A percentile compares a stretch with the other conserved stretches of the same genome.
Conservation (phyloP, 2,329 filamentous ascomycete genomes). For the Fusarium goolgardi region DNA sequence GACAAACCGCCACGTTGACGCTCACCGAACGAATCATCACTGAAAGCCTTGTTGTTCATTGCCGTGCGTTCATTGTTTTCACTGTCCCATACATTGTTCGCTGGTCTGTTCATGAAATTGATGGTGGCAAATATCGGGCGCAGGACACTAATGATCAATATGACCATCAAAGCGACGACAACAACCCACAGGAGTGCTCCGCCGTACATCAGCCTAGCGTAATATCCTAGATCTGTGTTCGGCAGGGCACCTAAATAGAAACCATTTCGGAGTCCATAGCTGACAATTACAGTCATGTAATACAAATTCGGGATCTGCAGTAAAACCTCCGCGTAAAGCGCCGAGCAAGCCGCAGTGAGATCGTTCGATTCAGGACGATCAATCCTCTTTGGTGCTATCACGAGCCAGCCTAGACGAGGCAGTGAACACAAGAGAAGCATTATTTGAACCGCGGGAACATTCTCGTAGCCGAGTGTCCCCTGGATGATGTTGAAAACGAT, state of each 20-base stretch:
- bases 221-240: neutral
- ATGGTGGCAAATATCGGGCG: neutral
- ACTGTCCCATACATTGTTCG: accelerated
- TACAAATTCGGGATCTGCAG: conserved; percentile 10
- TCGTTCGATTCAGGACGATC: neutral
- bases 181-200: conserved; percentile 4
- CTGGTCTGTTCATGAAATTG: accelerated
- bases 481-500: neutral
- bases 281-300: conserved; percentile 6
- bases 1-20: too few species aligned
- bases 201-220: neutral
- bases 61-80: neutral
- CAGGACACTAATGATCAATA: neutral
- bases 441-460: neutral
- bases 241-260: too few species aligned
- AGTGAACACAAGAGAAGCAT: conserved; percentile 20
- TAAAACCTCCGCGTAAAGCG: conserved; percentile 3
- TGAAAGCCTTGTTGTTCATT: too few species aligned
- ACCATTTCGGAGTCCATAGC: too few species aligned
- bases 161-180: neutral
- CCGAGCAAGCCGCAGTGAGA: neutral
- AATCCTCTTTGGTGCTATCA: accelerated
- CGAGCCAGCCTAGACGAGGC: conserved; percentile 20
- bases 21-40: too few species aligned
- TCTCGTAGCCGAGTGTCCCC: conserved; percentile 1